Evolutionary conservation across 495 filamentous ascomycete genomes (phyloP).

Genomic region (Acidiella bohemica): DNA sequence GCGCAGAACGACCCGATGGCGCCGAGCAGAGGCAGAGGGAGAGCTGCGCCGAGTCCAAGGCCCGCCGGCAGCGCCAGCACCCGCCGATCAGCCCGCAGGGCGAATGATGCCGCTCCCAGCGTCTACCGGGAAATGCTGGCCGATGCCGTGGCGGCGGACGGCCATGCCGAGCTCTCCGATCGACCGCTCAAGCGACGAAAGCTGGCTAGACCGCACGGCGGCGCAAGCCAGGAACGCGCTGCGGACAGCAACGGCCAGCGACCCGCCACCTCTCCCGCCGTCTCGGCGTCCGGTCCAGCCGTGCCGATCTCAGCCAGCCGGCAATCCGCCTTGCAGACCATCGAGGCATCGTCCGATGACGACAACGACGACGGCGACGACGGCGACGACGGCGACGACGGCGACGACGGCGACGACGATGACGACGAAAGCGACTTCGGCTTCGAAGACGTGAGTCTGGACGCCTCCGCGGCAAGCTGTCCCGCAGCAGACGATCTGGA

Average conservation of each 20-base stretch:
- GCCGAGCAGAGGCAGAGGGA: slow-evolving; percentile 16
- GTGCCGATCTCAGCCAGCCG: too few relatives aligned
- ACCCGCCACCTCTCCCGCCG: neutral
- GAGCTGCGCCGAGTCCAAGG: slow-evolving; percentile 1
- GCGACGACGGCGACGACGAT: slow-evolving; percentile 63
- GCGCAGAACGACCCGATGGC: slow-evolving; percentile 12
- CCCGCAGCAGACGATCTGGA: slow-evolving; percentile 25
- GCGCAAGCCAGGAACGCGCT: neutral
- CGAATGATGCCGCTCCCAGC: neutral
- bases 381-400: too few relatives aligned
- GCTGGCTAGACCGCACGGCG: slow-evolving; percentile 1
- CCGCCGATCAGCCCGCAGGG: slow-evolving; percentile 1
- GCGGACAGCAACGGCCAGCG: neutral
- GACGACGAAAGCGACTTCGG: slow-evolving; percentile 47
- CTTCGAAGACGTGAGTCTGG: slow-evolving; percentile 57
- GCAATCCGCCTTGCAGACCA: slow-evolving; percentile 1
- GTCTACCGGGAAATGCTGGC: slow-evolving; percentile 21
- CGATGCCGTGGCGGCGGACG: slow-evolving; percentile 15
- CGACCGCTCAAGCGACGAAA: slow-evolving; percentile 18
- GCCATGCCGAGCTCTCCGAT: slow-evolving; percentile 1
- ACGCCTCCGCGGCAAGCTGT: slow-evolving; percentile 26
- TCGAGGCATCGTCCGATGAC: slow-evolving; percentile 23
- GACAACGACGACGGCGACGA: too few relatives aligned
- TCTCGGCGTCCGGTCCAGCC: neutral
- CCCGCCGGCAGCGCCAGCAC: neutral